Base-by-base conservation (phyloP, 345 rosid genomes). In the Eutrema japonicum region DNA sequence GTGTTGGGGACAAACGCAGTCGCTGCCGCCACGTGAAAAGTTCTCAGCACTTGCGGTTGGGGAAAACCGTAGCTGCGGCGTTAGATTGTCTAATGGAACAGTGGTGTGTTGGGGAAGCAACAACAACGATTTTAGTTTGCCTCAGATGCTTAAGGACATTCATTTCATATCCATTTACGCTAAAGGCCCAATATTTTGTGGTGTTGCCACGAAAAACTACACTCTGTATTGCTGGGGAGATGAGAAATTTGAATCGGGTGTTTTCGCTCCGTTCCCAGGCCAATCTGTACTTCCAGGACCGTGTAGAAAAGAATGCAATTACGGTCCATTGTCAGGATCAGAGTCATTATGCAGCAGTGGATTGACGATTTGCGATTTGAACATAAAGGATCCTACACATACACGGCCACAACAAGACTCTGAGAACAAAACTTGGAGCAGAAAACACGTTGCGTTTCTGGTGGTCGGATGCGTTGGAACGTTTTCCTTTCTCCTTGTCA, bases 151-250 rank as follows among this genome's bases (percentile, higher is more conserved):
- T 48, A 41, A 27, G 32, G 65, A 58, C 14, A 16, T 0, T 12
- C 0, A 0, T n/a, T 92, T 92, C 35, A 5, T 46, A 32, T 55
- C 82, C 0, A 84, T 90, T 66, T 80, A 83, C 66, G 93, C 90
- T 4, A 88, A 87, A 74, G 80, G 72, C 42, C 27, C 10, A 8
- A 82, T 87, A 36, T 92, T 92, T 64, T 92, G 96, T 10, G 96
- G 93, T 4, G 88, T 90, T 52, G 8, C 12, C 30, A 11, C 18
- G 2, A 0, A 0, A 0, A 67, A 82, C 78, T 81, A 12, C 38
- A 82, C 93, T 0, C 77, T 92, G 74, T 67, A 60, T 51, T 92
- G 96, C 14, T 92, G 98, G 98, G 95, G 91, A 1, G 68, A 79
- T 53, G 61, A 76, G 41, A 42, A 6, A 51, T 76, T 84, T 26